Conservation (phyloP, 75 land plant genomes). For the Pseudotsuga menziesii region DNA sequence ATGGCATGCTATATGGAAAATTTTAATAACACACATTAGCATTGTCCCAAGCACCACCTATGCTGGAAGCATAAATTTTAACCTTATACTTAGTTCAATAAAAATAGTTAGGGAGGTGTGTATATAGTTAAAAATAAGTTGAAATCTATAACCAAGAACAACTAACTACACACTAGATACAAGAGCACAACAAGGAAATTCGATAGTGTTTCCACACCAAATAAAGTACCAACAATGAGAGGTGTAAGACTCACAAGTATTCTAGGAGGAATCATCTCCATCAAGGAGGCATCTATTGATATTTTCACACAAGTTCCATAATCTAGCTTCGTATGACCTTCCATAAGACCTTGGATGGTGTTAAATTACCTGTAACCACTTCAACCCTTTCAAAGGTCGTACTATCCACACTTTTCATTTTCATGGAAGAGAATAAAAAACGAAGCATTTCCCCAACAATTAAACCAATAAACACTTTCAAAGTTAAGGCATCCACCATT, state of each 20-base stretch:
- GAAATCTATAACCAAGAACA: too few species aligned
- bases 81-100: too few species aligned
- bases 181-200: constrained; percentile 58
- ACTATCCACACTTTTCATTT: constrained; percentile 28
- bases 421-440: constrained; percentile 35
- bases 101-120: too few species aligned
- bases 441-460: constrained; percentile 27
- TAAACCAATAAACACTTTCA: constrained; percentile 28
- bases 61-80: too few species aligned
- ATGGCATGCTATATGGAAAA: too few species aligned
- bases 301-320: constrained; percentile 70
- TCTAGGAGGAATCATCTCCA: constrained; percentile 79
- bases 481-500: constrained; percentile 21
- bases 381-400: constrained; percentile 52
- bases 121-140: too few species aligned
- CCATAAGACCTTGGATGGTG: constrained; percentile 70
- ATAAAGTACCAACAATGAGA: constrained; percentile 61
- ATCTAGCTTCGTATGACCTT: constrained; percentile 61
- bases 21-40: too few species aligned
- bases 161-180: constrained; percentile 74
- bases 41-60: too few species aligned
- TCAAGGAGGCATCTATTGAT: constrained; percentile 72
- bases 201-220: constrained; percentile 67
- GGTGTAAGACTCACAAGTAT: constrained; percentile 78
- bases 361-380: constrained; percentile 73